Evolutionary conservation across 2,329 filamentous ascomycete species (phyloP).

Genomic region (Ambrosiella beaveri): DNA sequence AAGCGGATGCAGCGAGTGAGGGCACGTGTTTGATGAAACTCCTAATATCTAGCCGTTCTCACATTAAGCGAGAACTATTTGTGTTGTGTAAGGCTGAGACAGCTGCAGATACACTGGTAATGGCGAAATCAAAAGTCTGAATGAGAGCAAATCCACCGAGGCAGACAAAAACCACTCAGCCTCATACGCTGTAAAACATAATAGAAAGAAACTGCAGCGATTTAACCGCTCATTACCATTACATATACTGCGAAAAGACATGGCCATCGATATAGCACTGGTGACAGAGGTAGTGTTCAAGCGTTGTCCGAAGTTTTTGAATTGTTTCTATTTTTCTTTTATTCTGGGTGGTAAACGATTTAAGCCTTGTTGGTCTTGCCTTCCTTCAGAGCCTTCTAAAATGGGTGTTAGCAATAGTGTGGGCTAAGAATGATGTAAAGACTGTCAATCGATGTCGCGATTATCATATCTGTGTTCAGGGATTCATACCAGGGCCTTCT

Average conservation of each 20-base stretch:
- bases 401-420: constrained; percentile 19
- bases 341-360: constrained; percentile 17
- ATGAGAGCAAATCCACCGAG: too few relatives aligned
- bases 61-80: too few relatives aligned
- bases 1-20: too few relatives aligned
- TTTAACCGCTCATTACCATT: too few relatives aligned
- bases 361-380: constrained; percentile 83
- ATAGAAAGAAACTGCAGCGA: background rate
- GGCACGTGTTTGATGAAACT: too few relatives aligned
- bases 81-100: too few relatives aligned
- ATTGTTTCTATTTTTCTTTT: constrained; percentile 14
- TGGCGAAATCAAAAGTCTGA: too few relatives aligned
- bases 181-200: background rate
- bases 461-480: background rate
- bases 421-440: background rate
- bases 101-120: too few relatives aligned
- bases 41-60: too few relatives aligned
- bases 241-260: too few relatives aligned
- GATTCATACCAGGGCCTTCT: constrained; percentile 78
- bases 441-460: background rate
- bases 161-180: too few relatives aligned
- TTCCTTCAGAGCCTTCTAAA: constrained; percentile 92
- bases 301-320: constrained; percentile 2
- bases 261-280: background rate
- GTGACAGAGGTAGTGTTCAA: background rate